Evolutionary conservation across 116 monocot genomes (phyloP), one percentile per base, ranked within the genome.

Genomic region (Zostera marina): DNA sequence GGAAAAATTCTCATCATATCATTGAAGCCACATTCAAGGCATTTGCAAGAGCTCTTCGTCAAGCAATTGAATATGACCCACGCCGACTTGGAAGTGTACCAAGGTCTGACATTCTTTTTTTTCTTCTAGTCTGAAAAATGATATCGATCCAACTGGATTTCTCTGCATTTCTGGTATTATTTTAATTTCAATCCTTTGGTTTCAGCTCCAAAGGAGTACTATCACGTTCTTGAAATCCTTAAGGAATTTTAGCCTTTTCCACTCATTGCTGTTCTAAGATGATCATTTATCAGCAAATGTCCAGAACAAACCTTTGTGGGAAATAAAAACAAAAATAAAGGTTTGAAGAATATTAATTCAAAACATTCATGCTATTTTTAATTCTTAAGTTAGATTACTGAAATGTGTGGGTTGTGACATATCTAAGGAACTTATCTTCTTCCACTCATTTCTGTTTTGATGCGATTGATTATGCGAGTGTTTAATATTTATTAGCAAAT

Each of bases 1-100:
- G 96, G 20, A 80, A 68, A 45, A 89, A 96, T 66, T 80, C 85
- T 22, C 96, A 96, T 61, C 96, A 96, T 61, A 89, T 96, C 8
- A 86, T 96, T 47, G 90, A 96, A 75, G 96, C 96, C 45, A 83
- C 90, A 64, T 89, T 96, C 70, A 96, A 96, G 62, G 90, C 96
- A 20, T 96, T 96, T 79, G 96, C 90, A 3, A 85, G 96, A 70
- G 96, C 96, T 57, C 90, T 96, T 73, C 80, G 89, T 41, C 85
- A 89, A 48, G 90, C 96, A 20, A 78, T 78, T 43, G 90, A 89
- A 70, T 82, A 70, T 72, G 90, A 96, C 53, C 66, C 68, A 26
- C 82, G 90, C 15, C 75, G 85, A 25, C 76, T 64, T 45, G 85
- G 85, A 10, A 70, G 68, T 58, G 71, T 96, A 12, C 89, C 96